Base-by-base conservation (phyloP, 2,329 filamentous ascomycete genomes). In the Microcyclospora tardicrescens region DNA sequence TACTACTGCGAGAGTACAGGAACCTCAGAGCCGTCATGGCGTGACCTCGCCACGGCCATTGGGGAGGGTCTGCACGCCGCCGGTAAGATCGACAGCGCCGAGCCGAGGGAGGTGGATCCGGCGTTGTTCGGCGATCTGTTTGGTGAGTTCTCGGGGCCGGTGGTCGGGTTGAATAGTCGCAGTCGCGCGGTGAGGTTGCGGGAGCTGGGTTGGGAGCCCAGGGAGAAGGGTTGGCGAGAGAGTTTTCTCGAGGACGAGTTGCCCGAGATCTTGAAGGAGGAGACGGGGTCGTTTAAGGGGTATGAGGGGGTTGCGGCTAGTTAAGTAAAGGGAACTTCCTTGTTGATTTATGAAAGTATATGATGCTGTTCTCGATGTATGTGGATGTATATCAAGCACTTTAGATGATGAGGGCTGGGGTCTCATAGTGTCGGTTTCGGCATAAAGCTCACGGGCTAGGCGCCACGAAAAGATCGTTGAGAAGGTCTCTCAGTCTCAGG, bases 1-100 rank as follows among this genome's bases (percentile, higher is more conserved):
- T 71, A 63, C 49, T 71, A 71, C 54, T 64, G 59, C 51, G 67
- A 71, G 48, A 56, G 61, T 15, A 50, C 50, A 2, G 47, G 45
- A 10, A 63, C 63, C 15, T 35, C 57, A 8, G 66, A 70, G 45
- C 56, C 60, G 10, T 62, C 61, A 15, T 70, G 66, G 66, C 49
- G 49, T 13, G 61, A 64, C 5, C 52, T 61, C 10, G 63, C 64
- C 0, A 47, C 42, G 5, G 46, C 54, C 2, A 62, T 69, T 41
- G 65, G 63, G 1, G 42, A 54, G 29, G 51, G 48, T 5, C 51
- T 69, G 16, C 48, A 63, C 34, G 41, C 52, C 36, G 56, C 54
- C 5, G 65, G 65, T 1, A 57, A 57, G 41, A 56, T 68, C 27
- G 10, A 53, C 13, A 56, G 61, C 45, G 44, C 63, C 1, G 52